phyloP scores from a whole-genome alignment of 805 yeast species.

The Wickerhamomyces queroliae region DNA sequence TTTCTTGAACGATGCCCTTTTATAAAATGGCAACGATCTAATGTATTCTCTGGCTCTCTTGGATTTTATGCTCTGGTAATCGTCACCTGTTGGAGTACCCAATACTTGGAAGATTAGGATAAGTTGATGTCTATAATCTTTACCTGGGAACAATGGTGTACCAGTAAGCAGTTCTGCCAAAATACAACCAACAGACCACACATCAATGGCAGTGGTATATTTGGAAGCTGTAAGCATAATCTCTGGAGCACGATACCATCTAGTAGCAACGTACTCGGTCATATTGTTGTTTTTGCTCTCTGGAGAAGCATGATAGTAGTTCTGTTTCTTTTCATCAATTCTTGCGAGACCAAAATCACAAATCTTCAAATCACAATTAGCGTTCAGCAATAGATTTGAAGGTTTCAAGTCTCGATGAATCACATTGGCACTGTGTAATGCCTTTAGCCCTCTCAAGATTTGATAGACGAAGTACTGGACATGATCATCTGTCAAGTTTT shows the following conservation, averaged over 20 bases:
- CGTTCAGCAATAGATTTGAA: slow-evolving; percentile 74
- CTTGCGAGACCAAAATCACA: slow-evolving; percentile 93
- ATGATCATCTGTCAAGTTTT: slow-evolving; percentile 83
- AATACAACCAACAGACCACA: slow-evolving; percentile 97
- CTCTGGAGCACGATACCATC: slow-evolving; percentile 98
- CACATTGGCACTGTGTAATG: slow-evolving; percentile 90
- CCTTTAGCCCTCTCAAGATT: slow-evolving; percentile 82
- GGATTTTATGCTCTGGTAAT: slow-evolving; percentile 67
- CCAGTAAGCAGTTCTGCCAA: slow-evolving; percentile 86
- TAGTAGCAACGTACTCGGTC: slow-evolving; percentile 97
- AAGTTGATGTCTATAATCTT: slow-evolving; percentile 88
- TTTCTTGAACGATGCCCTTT: slow-evolving; percentile 46
- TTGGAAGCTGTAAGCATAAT: slow-evolving; percentile 93
- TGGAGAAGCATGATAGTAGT: slow-evolving; percentile 42
- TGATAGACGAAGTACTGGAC: slow-evolving; percentile 92
- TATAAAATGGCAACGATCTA: slow-evolving; percentile 65
- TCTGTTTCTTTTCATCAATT: slow-evolving; percentile 23
- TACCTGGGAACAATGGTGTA: slow-evolving; percentile 87
- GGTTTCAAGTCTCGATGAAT: slow-evolving; percentile 93
- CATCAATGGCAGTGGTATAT: slow-evolving; percentile 91
- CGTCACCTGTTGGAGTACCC: slow-evolving; percentile 84
- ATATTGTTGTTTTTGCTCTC: slow-evolving; percentile 62
- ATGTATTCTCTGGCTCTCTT: slow-evolving; percentile 88
- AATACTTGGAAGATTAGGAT: slow-evolving; percentile 77
- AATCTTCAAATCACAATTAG: slow-evolving; percentile 89